Conservation (phyloP, 768 basidiomycete genomes). For the Pleurotus tuoliensis region DNA sequence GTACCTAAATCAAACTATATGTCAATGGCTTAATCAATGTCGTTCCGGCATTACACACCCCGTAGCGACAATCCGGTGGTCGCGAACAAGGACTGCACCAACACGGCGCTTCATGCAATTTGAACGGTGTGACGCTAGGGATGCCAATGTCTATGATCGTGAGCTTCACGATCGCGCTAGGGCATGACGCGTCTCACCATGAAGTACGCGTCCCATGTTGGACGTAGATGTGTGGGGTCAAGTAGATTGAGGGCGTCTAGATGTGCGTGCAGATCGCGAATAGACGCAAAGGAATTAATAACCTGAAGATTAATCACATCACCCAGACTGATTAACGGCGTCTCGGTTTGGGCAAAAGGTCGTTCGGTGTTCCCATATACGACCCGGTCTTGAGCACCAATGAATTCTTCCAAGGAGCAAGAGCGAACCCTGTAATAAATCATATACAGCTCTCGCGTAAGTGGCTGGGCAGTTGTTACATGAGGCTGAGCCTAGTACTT, state of each 20-base stretch:
- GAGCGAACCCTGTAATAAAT: background rate
- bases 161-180: background rate
- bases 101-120: constrained; percentile 98
- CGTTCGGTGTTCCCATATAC: constrained; percentile 49
- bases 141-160: constrained; percentile 69
- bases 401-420: constrained; percentile 66
- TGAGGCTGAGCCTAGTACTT: constrained; percentile 16
- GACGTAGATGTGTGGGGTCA: constrained; percentile 73
- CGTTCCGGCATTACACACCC: constrained; percentile 43
- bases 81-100: constrained; percentile 87
- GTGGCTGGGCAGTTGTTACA: background rate
- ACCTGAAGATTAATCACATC: constrained; percentile 60
- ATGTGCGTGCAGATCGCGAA: constrained; percentile 54
- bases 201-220: constrained; percentile 95
- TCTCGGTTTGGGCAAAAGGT: background rate
- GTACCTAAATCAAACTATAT: constrained; percentile 50
- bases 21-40: background rate
- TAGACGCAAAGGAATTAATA: constrained; percentile 56
- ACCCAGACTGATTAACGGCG: constrained; percentile 30
- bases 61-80: constrained; percentile 74
- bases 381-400: constrained; percentile 63
- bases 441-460: background rate
- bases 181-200: constrained; percentile 59
- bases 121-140: constrained; percentile 82
- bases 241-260: constrained; percentile 67